phyloP scores from a whole-genome alignment of 805 yeast species.

The Pichia kluyveri region DNA sequence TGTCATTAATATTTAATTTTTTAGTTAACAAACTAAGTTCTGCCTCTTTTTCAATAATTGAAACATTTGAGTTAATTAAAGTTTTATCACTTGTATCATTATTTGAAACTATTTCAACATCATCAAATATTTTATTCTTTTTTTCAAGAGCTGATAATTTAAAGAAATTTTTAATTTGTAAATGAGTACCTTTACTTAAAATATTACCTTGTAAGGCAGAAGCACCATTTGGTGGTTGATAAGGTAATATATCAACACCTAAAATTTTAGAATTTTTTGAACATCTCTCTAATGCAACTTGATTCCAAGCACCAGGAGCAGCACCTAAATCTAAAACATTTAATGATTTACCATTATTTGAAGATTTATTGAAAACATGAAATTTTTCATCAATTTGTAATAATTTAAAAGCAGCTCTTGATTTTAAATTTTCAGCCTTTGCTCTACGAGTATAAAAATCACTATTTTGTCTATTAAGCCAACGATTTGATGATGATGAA shows the following conservation, averaged over 20 bases:
- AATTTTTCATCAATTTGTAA: constrained; percentile 63
- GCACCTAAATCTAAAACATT: constrained; percentile 78
- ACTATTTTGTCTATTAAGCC: constrained; percentile 63
- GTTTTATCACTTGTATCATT: neutral
- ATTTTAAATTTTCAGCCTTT: constrained; percentile 48
- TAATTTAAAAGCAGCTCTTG: constrained; percentile 89
- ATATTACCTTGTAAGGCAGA: constrained; percentile 82
- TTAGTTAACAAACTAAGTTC: constrained; percentile 3
- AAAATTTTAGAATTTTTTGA: constrained; percentile 46
- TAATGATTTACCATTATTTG: constrained; percentile 1
- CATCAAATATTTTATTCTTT: constrained; percentile 4
- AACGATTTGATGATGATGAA: constrained; percentile 51
- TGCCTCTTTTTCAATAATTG: constrained; percentile 14
- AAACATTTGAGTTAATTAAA: constrained; percentile 7
- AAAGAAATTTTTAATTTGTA: constrained; percentile 43
- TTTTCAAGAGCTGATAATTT: constrained; percentile 23
- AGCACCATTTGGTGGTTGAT: constrained; percentile 74
- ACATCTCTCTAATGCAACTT: constrained; percentile 57
- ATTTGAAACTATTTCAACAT: constrained; percentile 12
- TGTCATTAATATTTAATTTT: neutral
- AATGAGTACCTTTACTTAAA: constrained; percentile 57
- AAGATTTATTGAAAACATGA: constrained; percentile 35
- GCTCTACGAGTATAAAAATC: constrained; percentile 68
- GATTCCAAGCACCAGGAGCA: constrained; percentile 95
- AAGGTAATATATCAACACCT: constrained; percentile 77